Percentiles rank a stretch among this genome's conserved stretches.
Evolutionary conservation across 2,329 filamentous ascomycete genomes (phyloP).

Genomic region (Fusarium veterinarium): DNA sequence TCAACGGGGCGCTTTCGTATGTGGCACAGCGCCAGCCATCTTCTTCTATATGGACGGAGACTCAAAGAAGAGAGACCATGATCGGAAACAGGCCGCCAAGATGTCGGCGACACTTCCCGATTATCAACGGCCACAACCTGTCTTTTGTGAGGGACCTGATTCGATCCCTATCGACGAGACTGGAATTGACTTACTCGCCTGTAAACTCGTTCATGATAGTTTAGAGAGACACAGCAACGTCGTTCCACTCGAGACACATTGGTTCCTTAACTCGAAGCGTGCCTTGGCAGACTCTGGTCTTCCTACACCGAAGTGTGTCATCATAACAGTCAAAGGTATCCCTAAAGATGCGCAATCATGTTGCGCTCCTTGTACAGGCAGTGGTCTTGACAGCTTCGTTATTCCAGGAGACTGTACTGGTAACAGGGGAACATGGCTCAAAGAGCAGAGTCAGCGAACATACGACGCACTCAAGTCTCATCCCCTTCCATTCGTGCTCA

Average conservation of each 20-base stretch:
- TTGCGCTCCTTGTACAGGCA: slow-evolving; percentile 41
- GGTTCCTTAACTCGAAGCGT: slow-evolving; percentile 52
- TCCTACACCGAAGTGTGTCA: slow-evolving; percentile 46
- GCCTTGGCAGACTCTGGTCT: slow-evolving; percentile 46
- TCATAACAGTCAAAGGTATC: slow-evolving; percentile 42
- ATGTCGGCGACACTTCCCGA: slow-evolving; percentile 47
- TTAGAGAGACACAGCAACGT: slow-evolving; percentile 46
- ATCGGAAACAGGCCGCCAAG: slow-evolving; percentile 45
- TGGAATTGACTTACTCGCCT: slow-evolving; percentile 44
- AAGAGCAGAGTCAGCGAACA: slow-evolving; percentile 43
- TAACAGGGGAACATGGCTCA: slow-evolving; percentile 45
- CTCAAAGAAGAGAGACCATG: slow-evolving; percentile 39
- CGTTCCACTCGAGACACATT: slow-evolving; percentile 48
- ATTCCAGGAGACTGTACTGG: slow-evolving; percentile 46
- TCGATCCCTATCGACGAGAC: slow-evolving; percentile 37
- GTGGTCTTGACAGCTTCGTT: slow-evolving; percentile 18
- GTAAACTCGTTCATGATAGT: slow-evolving; percentile 43
- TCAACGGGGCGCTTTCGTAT: slow-evolving; percentile 52
- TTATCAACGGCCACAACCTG: slow-evolving; percentile 46
- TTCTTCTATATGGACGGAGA: slow-evolving; percentile 47
- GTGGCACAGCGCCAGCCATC: slow-evolving; percentile 40
- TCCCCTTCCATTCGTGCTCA: slow-evolving; percentile 51
- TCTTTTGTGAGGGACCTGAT: slow-evolving; percentile 49
- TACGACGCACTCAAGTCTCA: slow-evolving; percentile 39
- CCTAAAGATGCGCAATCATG: slow-evolving; percentile 31